Evolutionary conservation across 2,329 filamentous ascomycete genomes (phyloP).

Genomic region (Piedraia hortae): DNA sequence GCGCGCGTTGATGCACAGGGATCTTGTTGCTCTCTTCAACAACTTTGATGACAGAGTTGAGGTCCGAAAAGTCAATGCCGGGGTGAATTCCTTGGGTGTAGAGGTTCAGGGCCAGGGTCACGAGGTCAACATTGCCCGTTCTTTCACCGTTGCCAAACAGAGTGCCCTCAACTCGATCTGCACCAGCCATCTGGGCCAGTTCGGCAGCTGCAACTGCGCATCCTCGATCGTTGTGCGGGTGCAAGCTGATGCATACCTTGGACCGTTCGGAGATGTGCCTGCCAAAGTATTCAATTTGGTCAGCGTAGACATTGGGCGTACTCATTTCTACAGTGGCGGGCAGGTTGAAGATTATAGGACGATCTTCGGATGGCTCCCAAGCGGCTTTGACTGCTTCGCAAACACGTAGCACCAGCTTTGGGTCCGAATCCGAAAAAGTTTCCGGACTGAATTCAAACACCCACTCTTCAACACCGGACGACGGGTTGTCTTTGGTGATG

Average conservation of each 20-base stretch:
- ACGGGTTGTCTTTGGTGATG: constrained; percentile 57
- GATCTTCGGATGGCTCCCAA: constrained; percentile 57
- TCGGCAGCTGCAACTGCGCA: constrained; percentile 76
- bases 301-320: constrained; percentile 85
- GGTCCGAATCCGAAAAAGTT: constrained; percentile 69
- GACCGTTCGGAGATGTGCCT: constrained; percentile 57
- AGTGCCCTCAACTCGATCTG: constrained; percentile 79
- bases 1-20: constrained; percentile 64
- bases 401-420: constrained; percentile 56
- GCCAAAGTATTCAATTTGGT: constrained; percentile 92
- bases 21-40: constrained; percentile 91
- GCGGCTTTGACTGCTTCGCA: constrained; percentile 86
- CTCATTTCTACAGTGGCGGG: constrained; percentile 88
- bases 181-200: constrained; percentile 85
- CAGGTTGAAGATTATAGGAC: constrained; percentile 85
- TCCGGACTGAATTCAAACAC: constrained; percentile 64
- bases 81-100: constrained; percentile 81
- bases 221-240: constrained; percentile 85
- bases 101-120: constrained; percentile 74
- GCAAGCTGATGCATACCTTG: constrained; percentile 67
- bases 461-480: constrained; percentile 34
- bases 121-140: constrained; percentile 84
- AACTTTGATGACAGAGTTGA: constrained; percentile 59
- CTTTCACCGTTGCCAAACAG: constrained; percentile 87
- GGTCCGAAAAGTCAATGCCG: constrained; percentile 72